Base-by-base conservation (phyloP, 495 filamentous ascomycete genomes). In the Bacidia rubella region DNA sequence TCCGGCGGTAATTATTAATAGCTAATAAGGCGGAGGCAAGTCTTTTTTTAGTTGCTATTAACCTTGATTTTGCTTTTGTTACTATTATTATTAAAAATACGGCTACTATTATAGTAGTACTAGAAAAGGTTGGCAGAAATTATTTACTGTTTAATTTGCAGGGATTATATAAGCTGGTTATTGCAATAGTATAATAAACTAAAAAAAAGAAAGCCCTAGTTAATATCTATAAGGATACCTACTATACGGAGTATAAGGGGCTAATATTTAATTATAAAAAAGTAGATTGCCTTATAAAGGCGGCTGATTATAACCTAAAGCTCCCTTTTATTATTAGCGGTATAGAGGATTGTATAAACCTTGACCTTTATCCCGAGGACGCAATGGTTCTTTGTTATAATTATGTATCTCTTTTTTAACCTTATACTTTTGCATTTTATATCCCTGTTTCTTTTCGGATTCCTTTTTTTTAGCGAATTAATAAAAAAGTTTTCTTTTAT, bases 331-430 rank as follows among this genome's bases (percentile, higher is more conserved):
- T 20, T 44, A 44, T 17, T 17, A 9, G 5, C 19, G 7, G 7
- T n/a, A 9, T 9, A 44, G 19, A 44, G 9, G 9, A 17, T 44
- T n/a, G 5, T 9, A 17, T 44, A 44, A 44, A 44, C 20, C 19
- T 17, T 44, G 9, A 17, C 19, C 15, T 44, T 44, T 44, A 9
- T 44, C 9, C 19, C 5, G 19, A 44, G 5, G 12, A 44, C 9
- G 7, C 19, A 9, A 9, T 9, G 9, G 15, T 5, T 5, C 19
- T 44, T 5, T 5, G 5, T 17, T 44, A 44, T 44, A 9, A 25
- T 48, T 48, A 48, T 11, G 22, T 23, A 48, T 23, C 12, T 48
- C 11, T 19, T 48, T 48, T 48, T 48, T n/a, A n/a, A n/a, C 25
- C 25, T 25, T 48, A 25, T 23, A 23, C 11, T 48, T 5, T 48